Conservation (phyloP, 192 early-diverging fungal genomes). For the Podila epicladia region DNA sequence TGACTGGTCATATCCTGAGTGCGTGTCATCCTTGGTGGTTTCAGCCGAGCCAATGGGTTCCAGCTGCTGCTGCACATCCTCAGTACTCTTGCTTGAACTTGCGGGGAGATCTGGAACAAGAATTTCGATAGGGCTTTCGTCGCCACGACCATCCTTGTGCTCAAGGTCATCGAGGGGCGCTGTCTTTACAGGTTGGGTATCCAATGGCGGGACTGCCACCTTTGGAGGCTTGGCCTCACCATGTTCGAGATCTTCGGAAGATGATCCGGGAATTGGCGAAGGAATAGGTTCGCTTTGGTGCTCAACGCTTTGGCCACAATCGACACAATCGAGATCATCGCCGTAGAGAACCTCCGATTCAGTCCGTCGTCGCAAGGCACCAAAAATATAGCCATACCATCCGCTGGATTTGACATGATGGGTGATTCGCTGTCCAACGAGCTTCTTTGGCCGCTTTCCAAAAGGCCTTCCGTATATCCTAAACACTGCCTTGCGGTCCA, state of each 20-base stretch:
- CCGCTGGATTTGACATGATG: conserved; percentile 21
- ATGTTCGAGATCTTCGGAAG: not conserved
- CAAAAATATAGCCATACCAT: conserved; percentile 24
- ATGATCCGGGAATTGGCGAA: not conserved
- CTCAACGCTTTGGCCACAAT: not conserved
- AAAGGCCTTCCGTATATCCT: conserved; percentile 44
- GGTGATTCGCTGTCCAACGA: conserved; percentile 32
- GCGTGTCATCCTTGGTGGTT: too few relatives aligned
- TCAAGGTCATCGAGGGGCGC: not conserved
- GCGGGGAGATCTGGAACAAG: not conserved
- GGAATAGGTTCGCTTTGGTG: not conserved
- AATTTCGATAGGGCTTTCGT: not conserved
- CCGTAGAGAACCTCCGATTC: conserved; percentile 27
- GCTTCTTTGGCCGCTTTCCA: conserved; percentile 33
- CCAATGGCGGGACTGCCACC: not conserved
- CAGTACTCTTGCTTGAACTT: too few relatives aligned
- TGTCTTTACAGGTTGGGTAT: not conserved
- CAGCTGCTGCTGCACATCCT: too few relatives aligned
- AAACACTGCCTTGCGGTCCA: conserved; percentile 34
- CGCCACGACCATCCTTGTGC: not conserved
- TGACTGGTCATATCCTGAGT: too few relatives aligned
- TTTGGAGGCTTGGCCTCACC: not conserved
- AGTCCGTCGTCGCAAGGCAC: conserved; percentile 19
- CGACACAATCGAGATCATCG: conserved; percentile 1
- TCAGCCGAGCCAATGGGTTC: too few relatives aligned